A percentile compares a stretch with the other conserved stretches of the same genome.
Evolutionary conservation across 257 asterid species (phyloP).

Genomic region (Petunia axillaris): DNA sequence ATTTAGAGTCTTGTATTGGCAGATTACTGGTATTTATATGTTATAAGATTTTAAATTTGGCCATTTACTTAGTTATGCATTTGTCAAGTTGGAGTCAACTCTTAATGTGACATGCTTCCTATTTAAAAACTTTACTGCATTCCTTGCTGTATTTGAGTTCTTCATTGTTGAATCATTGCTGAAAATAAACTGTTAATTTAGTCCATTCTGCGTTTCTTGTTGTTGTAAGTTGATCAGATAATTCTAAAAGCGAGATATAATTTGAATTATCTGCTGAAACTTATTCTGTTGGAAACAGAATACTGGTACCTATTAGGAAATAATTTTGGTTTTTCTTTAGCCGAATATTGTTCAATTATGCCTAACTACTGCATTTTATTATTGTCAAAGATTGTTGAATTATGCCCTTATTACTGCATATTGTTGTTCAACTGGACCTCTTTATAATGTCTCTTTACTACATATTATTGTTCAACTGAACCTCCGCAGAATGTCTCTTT

Average conservation of each 20-base stretch:
- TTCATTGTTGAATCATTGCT: background rate
- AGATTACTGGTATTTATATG: too few relatives aligned
- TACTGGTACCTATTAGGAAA: background rate
- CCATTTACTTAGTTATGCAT: slow-evolving; percentile 15
- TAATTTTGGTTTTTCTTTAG: background rate
- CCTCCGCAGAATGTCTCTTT: slow-evolving; percentile 2
- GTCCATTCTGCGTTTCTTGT: background rate
- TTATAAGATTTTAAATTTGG: too few relatives aligned
- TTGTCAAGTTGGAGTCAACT: slow-evolving; percentile 19
- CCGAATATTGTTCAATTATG: slow-evolving; percentile 13
- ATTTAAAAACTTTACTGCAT: background rate
- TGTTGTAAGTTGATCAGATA: background rate
- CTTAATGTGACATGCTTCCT: slow-evolving; percentile 13
- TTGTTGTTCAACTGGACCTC: too few relatives aligned
- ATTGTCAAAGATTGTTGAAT: too few relatives aligned
- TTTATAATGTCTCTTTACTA: too few relatives aligned
- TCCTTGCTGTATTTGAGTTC: background rate
- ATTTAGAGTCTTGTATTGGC: slow-evolving; percentile 20
- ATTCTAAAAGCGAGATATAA: slow-evolving; percentile 12
- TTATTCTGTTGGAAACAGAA: background rate
- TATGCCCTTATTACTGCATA: too few relatives aligned
- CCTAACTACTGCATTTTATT: background rate
- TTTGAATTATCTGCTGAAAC: slow-evolving; percentile 18
- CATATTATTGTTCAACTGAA: slow-evolving; percentile 14
- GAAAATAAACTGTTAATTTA: slow-evolving; percentile 18